Percentiles rank a stretch among this genome's conserved stretches.
Evolutionary conservation across 2,329 filamentous ascomycete genomes (phyloP).

Genomic region (Paraconiothyrium sp.): DNA sequence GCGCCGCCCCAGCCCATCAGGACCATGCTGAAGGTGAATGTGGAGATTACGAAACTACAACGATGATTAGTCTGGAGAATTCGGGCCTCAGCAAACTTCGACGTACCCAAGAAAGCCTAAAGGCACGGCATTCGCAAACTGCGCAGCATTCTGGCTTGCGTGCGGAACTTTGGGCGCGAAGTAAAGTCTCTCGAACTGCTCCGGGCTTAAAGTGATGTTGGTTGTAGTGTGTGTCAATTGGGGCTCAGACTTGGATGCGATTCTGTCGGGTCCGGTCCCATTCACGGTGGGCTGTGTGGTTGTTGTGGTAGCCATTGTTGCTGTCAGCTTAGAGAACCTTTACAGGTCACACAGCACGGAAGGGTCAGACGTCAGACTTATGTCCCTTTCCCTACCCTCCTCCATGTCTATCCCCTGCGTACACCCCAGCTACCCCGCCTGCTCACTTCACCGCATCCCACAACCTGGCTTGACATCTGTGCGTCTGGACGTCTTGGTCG

Average conservation of each 20-base stretch:
- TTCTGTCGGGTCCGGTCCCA: slow-evolving; percentile 18
- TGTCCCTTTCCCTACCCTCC: not conserved
- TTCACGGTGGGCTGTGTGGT: slow-evolving; percentile 4
- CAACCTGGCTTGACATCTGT: not conserved
- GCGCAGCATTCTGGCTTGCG: slow-evolving; percentile 25
- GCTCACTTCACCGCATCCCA: not conserved
- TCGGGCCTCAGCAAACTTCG: not conserved
- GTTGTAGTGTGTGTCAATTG: slow-evolving; percentile 34
- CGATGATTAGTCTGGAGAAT: not conserved
- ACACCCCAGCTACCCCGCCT: not conserved
- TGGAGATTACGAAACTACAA: slow-evolving; percentile 50
- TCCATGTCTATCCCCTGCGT: not conserved
- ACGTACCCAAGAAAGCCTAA: slow-evolving; percentile 42
- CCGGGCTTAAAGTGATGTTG: slow-evolving; percentile 39
- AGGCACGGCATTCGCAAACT: slow-evolving; percentile 39
- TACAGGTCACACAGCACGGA: not conserved
- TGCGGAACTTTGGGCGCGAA: slow-evolving; percentile 37
- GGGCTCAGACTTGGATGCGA: slow-evolving; percentile 28
- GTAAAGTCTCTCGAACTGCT: slow-evolving; percentile 43
- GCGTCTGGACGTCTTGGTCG: not conserved
- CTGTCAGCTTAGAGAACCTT: not conserved
- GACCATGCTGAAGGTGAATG: slow-evolving; percentile 53
- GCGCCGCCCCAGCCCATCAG: slow-evolving; percentile 53
- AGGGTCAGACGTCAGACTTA: not conserved
- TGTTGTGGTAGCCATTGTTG: slow-evolving; percentile 3